These are phyloP conservation scores for Podospora tetraspora DNA, from an alignment of 495 filamentous ascomycete species.

Conservation along the genomic window DNA sequence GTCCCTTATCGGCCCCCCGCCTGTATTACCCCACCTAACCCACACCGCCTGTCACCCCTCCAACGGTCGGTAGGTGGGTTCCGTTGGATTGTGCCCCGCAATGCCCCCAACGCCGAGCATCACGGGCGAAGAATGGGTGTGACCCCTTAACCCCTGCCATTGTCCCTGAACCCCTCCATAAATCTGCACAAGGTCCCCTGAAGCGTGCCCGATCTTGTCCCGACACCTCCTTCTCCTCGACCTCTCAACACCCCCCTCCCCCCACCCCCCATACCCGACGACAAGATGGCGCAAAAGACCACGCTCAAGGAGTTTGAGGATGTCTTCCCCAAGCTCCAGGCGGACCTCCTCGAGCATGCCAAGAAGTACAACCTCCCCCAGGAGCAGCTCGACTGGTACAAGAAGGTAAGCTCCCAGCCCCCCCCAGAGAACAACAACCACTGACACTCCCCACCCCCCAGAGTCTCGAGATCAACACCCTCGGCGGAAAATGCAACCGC, in stretches of 20 bases:
- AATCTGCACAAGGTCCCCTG: constrained; percentile 2
- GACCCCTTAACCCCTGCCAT: background rate
- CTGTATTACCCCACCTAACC: background rate
- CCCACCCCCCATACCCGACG: background rate
- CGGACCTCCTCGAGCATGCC: constrained; percentile 69
- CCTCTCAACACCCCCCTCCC: background rate
- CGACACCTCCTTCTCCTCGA: background rate
- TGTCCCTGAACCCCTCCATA: constrained; percentile 1
- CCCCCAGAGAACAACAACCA: background rate
- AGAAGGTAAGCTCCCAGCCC: constrained; percentile 52
- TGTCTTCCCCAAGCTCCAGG: constrained; percentile 73
- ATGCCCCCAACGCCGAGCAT: background rate
- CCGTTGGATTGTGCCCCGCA: background rate
- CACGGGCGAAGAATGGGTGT: background rate
- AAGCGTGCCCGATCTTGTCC: constrained; percentile 1
- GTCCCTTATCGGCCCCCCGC: background rate
- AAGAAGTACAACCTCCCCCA: constrained; percentile 75
- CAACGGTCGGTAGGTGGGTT: background rate
- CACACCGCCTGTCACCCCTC: constrained; percentile 6
- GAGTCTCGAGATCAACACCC: constrained; percentile 75
- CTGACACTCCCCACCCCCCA: constrained; percentile 35
- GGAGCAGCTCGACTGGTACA: constrained; percentile 80
- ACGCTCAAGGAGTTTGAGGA: constrained; percentile 81
- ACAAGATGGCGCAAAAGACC: constrained; percentile 58
- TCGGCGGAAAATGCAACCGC: constrained; percentile 97